Base-by-base conservation (phyloP, 73 alveolate genomes). In the Blepharisma japonicum region DNA sequence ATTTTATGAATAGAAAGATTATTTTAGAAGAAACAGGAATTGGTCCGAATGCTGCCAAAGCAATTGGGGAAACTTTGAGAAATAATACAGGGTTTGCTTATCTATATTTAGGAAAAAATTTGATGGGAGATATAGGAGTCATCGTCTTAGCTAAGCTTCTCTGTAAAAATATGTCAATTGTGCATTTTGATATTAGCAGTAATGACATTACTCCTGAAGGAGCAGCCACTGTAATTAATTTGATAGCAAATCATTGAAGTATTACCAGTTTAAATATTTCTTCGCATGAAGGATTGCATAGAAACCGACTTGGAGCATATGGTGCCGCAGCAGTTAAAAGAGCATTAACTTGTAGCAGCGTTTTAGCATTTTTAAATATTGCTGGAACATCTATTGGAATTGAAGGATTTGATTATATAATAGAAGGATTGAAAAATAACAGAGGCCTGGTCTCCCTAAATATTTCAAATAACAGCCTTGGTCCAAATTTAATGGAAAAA, bases 141-240 rank as follows among this genome's bases (percentile, higher is more conserved):
- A 32, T 53, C 23, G 87, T 25, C 6, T 25, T 82, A 11, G n/a
- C 67, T 5, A 81, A 55, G 20, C 18, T 56, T 14, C 14, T 82
- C 7, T 32, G 49, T 11, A 38, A 32, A 1, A 68, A 72, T 76
- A 9, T 32, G 45, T 23, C 23, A 38, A 78, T 82, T 7, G 82
- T 77, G 46, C 86, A 82, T 74, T 6, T 82, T 6, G 89, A 82
- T 27, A 42, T 79, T 6, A 55, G 81, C 23, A 82, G 89, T 50
- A 82, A 82, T 78, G 84, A 79, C 55, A 82, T 82, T 8, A 78
- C 86, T 6, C 71, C 89, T 42, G 83, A 82, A 14, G 89, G 89
- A 6, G 78, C 89, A 32, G 42, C 25, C 14, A 39, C 50, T 5
- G 49, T 82, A 21, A 77, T 82, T 56, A 78, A 79, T 54, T 55